Evolutionary conservation across 2,329 filamentous ascomycete species (phyloP).

Genomic region (Alternaria conjuncta): DNA sequence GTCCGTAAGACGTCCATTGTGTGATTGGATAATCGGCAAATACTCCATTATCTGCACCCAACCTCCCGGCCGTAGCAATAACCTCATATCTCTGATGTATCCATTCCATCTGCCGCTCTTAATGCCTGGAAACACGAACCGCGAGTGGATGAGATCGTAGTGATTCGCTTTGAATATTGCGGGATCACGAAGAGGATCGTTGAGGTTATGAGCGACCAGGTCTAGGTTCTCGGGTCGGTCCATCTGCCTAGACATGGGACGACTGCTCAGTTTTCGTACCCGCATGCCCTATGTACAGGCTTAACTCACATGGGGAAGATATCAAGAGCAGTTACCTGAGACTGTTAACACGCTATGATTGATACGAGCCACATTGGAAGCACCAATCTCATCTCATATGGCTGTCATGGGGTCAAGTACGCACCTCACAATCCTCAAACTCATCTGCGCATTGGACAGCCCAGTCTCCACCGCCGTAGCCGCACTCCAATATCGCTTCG

Average conservation of each 20-base stretch:
- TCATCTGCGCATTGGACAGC: conserved; percentile 46
- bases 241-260: conserved; percentile 18
- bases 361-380: neutral
- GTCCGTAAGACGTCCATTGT: conserved; percentile 77
- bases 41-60: conserved; percentile 92
- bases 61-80: conserved; percentile 74
- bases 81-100: conserved; percentile 78
- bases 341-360: conserved; percentile 15
- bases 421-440: conserved; percentile 47
- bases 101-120: conserved; percentile 73
- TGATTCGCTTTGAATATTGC: conserved; percentile 66
- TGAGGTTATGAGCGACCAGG: conserved; percentile 46
- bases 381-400: neutral
- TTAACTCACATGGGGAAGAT: conserved; percentile 39
- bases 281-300: neutral
- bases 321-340: conserved; percentile 48
- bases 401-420: conserved; percentile 11
- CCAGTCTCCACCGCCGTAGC: conserved; percentile 50
- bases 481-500: conserved; percentile 47
- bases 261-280: neutral
- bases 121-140: conserved; percentile 74
- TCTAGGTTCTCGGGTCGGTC: conserved; percentile 49
- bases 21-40: conserved; percentile 83
- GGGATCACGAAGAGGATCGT: conserved; percentile 46
- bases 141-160: conserved; percentile 86